These are phyloP conservation scores for Arxiozyma bovina DNA, from an alignment of 1,139 yeast species.

Conservation along the genomic window DNA sequence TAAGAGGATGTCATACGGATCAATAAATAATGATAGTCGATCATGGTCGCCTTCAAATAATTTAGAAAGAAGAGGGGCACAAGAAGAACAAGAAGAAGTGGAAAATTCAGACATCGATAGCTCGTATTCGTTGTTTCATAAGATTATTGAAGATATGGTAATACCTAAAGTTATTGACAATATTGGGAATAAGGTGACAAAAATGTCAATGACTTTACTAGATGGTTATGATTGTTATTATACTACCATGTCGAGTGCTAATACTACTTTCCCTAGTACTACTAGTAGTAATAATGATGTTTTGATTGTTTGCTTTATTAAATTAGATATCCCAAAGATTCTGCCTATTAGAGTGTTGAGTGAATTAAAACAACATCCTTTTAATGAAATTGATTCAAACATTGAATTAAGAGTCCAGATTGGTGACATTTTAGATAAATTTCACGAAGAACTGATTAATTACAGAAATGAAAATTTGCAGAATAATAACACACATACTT, in stretches of 20 bases:
- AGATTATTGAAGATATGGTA: conserved; percentile 24
- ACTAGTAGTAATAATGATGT: conserved; percentile 7
- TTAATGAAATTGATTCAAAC: conserved; percentile 15
- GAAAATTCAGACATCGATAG: neutral
- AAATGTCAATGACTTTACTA: conserved; percentile 22
- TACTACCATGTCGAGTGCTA: conserved; percentile 17
- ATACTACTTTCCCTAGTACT: neutral
- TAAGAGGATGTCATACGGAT: conserved; percentile 3
- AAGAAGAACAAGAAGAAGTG: neutral
- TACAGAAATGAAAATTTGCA: conserved; percentile 18
- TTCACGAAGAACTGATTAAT: conserved; percentile 26
- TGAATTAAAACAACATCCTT: conserved; percentile 21
- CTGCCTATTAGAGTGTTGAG: conserved; percentile 28
- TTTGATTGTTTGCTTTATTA: conserved; percentile 24
- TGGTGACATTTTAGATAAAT: conserved; percentile 22
- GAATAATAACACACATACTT: neutral
- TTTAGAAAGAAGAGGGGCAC: neutral
- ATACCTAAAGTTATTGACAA: conserved; percentile 27
- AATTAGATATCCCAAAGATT: conserved; percentile 24
- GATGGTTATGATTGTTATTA: conserved; percentile 31
- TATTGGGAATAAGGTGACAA: conserved; percentile 29
- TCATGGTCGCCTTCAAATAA: neutral
- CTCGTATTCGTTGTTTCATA: conserved; percentile 15
- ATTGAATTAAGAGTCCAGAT: conserved; percentile 19
- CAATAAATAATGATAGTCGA: neutral